Percentiles rank a stretch among this genome's conserved stretches.
Evolutionary conservation across 257 asterid species (phyloP).

Genomic region (Linderniella brevidens): DNA sequence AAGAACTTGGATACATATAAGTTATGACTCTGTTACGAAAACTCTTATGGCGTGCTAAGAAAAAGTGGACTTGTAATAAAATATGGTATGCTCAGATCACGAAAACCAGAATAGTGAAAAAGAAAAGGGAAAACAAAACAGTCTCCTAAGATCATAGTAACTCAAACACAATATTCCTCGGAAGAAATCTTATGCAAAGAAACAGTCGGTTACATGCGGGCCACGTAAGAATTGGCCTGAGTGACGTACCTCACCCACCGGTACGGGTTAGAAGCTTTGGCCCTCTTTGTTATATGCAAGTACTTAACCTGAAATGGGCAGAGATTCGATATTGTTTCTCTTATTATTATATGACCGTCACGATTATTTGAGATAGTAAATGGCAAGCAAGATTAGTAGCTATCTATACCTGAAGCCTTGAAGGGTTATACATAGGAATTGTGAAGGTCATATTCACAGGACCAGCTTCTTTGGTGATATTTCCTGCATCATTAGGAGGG

Average conservation of each 20-base stretch:
- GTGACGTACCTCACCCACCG: conserved; percentile 98
- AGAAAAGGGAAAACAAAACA: too few relatives aligned
- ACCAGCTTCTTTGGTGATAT: conserved; percentile 95
- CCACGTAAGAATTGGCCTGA: conserved; percentile 93
- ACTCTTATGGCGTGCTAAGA: too few relatives aligned
- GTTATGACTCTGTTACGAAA: too few relatives aligned
- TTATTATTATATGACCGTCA: background rate
- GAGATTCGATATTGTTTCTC: conserved; percentile 8
- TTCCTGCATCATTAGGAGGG: conserved; percentile 31
- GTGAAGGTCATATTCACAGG: conserved; percentile 98
- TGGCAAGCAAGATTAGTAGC: background rate
- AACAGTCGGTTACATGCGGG: conserved; percentile 48
- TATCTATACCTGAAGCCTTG: conserved; percentile 77
- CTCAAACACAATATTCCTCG: too few relatives aligned
- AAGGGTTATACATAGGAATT: conserved; percentile 93
- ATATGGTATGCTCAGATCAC: too few relatives aligned
- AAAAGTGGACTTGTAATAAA: too few relatives aligned
- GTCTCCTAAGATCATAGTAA: too few relatives aligned
- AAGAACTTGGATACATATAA: too few relatives aligned
- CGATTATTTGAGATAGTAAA: too few relatives aligned
- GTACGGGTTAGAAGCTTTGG: conserved; percentile 68
- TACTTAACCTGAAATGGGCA: conserved; percentile 62
- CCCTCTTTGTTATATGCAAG: conserved; percentile 77
- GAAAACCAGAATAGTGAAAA: too few relatives aligned
- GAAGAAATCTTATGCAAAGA: too few relatives aligned